Evolutionary conservation across 2,329 filamentous ascomycete genomes (phyloP).

Genomic region (Paraconiothyrium brasiliense): DNA sequence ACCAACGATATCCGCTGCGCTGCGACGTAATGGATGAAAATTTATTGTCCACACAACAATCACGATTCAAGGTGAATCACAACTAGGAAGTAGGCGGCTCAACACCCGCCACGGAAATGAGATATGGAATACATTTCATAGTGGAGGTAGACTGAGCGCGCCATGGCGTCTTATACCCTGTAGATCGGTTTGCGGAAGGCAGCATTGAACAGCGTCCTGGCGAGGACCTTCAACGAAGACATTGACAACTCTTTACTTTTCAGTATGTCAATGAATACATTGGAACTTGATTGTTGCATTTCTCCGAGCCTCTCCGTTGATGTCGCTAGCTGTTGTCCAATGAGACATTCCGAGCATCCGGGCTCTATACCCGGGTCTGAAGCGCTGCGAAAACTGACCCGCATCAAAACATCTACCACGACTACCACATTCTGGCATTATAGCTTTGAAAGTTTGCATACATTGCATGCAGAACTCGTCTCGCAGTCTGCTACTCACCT

Average conservation of each 20-base stretch:
- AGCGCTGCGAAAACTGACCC: too few relatives aligned
- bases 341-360: background rate
- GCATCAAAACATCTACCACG: too few relatives aligned
- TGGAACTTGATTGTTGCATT: background rate
- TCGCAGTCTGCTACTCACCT: background rate
- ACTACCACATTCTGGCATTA: too few relatives aligned
- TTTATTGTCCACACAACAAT: conserved; percentile 29
- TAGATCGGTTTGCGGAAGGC: conserved; percentile 10
- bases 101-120: conserved; percentile 13
- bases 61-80: conserved; percentile 20
- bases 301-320: background rate
- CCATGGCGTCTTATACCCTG: conserved; percentile 18
- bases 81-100: conserved; percentile 17
- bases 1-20: conserved; percentile 26
- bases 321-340: background rate
- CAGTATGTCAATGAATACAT: conserved; percentile 3
- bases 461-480: background rate
- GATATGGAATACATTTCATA: conserved; percentile 9
- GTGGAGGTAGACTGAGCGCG: conserved; percentile 18
- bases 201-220: conserved; percentile 5
- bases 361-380: background rate
- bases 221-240: background rate
- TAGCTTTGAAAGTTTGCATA: too few relatives aligned
- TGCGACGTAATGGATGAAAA: conserved; percentile 24
- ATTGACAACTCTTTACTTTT: background rate